These are phyloP conservation scores for Aulographum hederae DNA, from an alignment of 2,329 filamentous ascomycete species.

Conservation along the genomic window DNA sequence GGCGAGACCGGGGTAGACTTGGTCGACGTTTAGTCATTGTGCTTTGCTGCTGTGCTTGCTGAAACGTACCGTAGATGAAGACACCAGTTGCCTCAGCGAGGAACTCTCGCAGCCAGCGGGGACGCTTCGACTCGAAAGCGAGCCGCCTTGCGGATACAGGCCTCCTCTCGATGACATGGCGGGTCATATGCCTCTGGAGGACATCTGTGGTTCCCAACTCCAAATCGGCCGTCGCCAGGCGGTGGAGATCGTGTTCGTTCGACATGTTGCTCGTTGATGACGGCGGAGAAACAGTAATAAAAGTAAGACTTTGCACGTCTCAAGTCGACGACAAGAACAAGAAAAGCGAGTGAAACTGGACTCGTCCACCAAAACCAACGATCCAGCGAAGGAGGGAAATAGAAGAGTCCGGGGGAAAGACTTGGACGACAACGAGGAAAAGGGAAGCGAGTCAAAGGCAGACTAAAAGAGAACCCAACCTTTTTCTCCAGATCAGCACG, in stretches of 20 bases:
- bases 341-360: too few species aligned
- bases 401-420: too few species aligned
- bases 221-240: background rate
- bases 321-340: too few species aligned
- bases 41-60: background rate
- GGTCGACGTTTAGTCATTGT: background rate
- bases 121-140: slow-evolving; percentile 34
- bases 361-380: too few species aligned
- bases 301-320: too few species aligned
- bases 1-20: slow-evolving; percentile 29
- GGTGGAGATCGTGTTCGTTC: background rate
- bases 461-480: too few species aligned
- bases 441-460: too few species aligned
- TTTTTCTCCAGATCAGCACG: too few species aligned
- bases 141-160: slow-evolving; percentile 35
- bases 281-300: too few species aligned
- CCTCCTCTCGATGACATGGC: slow-evolving; percentile 30
- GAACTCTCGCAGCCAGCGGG: slow-evolving; percentile 35
- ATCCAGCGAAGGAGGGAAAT: too few species aligned
- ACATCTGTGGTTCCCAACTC: slow-evolving; percentile 10
- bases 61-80: slow-evolving; percentile 27
- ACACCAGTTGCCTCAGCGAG: slow-evolving; percentile 38
- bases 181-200: slow-evolving; percentile 29
- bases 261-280: too few species aligned
- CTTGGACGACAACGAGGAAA: too few species aligned